Evolutionary conservation across 2,329 filamentous ascomycete genomes (phyloP), one percentile per base, ranked within the genome.

Genomic region (Malbranchea cinnamomea): DNA sequence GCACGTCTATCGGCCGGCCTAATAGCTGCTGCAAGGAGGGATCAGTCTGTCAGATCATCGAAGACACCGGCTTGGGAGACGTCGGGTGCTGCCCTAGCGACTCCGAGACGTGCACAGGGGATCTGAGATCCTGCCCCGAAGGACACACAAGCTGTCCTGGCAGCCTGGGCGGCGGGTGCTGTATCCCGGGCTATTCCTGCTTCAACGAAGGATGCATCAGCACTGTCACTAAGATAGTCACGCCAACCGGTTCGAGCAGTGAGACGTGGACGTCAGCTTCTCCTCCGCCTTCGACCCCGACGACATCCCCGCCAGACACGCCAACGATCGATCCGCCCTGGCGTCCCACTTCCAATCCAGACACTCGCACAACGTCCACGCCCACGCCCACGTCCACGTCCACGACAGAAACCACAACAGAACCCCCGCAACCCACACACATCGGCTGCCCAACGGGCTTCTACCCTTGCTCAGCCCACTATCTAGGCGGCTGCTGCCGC

Each of bases 391-490:
- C 48, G 5, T 49, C 52, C 4, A 53, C 56, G 16, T 51, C 60
- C 8, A 48, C 60, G 1, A 42, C 44, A 4, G 46, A 42, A 18
- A 46, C 36, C 7, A 30, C 40, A 30, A 36, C 36, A 11, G 41
- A 50, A 26, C 33, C 45, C 23, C 38, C 44, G 27, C 47, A 41
- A 4, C 41, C 46, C 10, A 53, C 53, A 18, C 62, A 39, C 19
- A 45, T 51, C 6, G 46, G 67, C 43, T 95, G 87, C 44, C 87
- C 87, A 0, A 85, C 77, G 0, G 85, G 85, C 2, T 95, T 85
- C 62, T 95, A 95, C 53, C 77, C 82, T 29, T 95, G 87, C 54
- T 71, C 76, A 2, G 87, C 87, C 2, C 74, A 74, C 36, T 82
- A 85, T 35, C 61, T 68, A 2, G 83, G 80, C 9, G 83, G 83